Conservation (phyloP, 805 yeast species). For the Candida incommunis region DNA sequence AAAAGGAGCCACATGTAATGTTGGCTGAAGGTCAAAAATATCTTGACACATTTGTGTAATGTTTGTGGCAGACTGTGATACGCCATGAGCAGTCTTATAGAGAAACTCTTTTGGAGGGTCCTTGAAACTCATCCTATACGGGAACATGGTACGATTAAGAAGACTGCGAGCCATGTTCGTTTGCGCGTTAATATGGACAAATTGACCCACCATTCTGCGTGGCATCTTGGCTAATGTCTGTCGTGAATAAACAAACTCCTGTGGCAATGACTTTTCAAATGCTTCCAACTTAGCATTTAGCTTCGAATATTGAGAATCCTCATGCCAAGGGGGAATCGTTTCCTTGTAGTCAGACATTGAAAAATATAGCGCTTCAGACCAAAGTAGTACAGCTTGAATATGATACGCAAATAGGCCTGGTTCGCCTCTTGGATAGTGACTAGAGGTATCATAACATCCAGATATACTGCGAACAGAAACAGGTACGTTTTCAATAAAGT, state of each 20-base stretch:
- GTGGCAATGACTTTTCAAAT: constrained; percentile 13
- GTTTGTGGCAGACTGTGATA: constrained; percentile 20
- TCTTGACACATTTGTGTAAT: constrained; percentile 19
- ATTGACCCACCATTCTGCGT: constrained; percentile 15
- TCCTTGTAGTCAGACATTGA: constrained; percentile 10
- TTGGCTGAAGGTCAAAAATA: constrained; percentile 16
- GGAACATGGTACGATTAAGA: constrained; percentile 19
- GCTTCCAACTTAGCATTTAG: constrained; percentile 13
- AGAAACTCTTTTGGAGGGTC: constrained; percentile 19
- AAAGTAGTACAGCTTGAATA: constrained; percentile 9
- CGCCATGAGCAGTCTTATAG: constrained; percentile 16
- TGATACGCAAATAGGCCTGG: constrained; percentile 11
- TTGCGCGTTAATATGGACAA: constrained; percentile 20
- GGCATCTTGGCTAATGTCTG: constrained; percentile 13
- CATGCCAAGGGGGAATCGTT: constrained; percentile 19
- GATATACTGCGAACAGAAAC: not conserved
- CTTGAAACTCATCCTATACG: constrained; percentile 15
- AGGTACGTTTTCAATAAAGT: constrained; percentile 11
- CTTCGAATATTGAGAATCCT: constrained; percentile 13
- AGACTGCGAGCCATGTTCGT: constrained; percentile 18
- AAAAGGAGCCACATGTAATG: constrained; percentile 21
- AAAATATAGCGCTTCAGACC: constrained; percentile 12
- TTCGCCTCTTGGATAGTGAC: constrained; percentile 1
- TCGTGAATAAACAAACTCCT: constrained; percentile 13
- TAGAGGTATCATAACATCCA: not conserved